phyloP scores from a whole-genome alignment of 1,284 basidiomycete species.

The Microbotryum violaceum region DNA sequence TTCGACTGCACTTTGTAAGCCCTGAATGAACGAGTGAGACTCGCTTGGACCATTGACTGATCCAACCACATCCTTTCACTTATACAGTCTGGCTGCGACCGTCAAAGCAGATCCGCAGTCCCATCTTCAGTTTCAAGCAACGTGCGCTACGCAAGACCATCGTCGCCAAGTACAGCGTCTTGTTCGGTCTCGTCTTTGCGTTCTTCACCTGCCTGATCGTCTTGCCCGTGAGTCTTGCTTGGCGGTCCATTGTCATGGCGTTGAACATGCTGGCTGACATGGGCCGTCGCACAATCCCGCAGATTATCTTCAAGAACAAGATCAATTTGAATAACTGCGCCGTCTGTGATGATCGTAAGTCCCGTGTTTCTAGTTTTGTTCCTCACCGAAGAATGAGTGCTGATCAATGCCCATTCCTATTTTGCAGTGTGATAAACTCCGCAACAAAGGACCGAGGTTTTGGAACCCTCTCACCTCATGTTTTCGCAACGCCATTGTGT shows the following conservation, averaged over 20 bases:
- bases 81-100: slow-evolving; percentile 68
- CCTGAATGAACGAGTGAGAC: slow-evolving; percentile 50
- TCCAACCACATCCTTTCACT: slow-evolving; percentile 32
- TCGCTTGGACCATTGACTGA: slow-evolving; percentile 31
- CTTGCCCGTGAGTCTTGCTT: slow-evolving; percentile 29
- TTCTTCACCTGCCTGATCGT: slow-evolving; percentile 62
- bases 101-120: slow-evolving; percentile 84
- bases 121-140: slow-evolving; percentile 57
- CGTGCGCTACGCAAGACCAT: slow-evolving; percentile 16
- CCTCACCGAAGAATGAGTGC: background rate
- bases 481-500: background rate
- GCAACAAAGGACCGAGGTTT: background rate
- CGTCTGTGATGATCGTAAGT: background rate
- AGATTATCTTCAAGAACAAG: background rate
- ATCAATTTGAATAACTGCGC: background rate
- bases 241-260: too few relatives aligned
- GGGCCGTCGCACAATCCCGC: background rate
- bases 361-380: background rate
- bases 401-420: background rate
- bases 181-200: slow-evolving; percentile 69
- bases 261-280: background rate
- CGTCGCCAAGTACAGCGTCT: slow-evolving; percentile 63
- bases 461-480: background rate
- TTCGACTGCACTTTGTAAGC: slow-evolving; percentile 69
- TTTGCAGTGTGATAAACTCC: background rate